A percentile compares a stretch with the other conserved stretches of the same genome.
Evolutionary conservation across 768 basidiomycete genomes (phyloP).

Genomic region (Tylopilus balloui): DNA sequence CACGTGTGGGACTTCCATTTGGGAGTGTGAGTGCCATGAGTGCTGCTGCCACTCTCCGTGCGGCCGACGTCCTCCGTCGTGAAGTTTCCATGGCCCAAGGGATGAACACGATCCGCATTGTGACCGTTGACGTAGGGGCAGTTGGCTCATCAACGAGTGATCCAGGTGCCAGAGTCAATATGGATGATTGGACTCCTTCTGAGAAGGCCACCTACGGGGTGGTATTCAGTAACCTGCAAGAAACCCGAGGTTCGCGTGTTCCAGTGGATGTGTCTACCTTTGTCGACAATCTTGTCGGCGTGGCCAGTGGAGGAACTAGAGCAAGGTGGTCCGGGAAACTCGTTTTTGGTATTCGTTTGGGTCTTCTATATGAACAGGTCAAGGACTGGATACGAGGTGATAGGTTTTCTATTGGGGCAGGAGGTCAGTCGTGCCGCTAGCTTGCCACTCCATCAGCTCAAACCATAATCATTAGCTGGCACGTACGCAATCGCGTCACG

Average conservation of each 20-base stretch:
- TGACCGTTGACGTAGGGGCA: constrained; percentile 70
- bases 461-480: constrained; percentile 42
- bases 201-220: constrained; percentile 71
- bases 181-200: constrained; percentile 69
- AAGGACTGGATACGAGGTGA: constrained; percentile 62
- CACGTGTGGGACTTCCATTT: constrained; percentile 72
- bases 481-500: constrained; percentile 69
- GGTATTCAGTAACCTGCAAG: constrained; percentile 53
- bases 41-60: constrained; percentile 67
- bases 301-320: constrained; percentile 54
- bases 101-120: constrained; percentile 50
- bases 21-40: constrained; percentile 65
- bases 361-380: constrained; percentile 36
- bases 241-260: constrained; percentile 41
- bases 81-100: constrained; percentile 68
- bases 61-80: constrained; percentile 65
- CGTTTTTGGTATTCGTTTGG: constrained; percentile 43
- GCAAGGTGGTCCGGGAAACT: constrained; percentile 35
- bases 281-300: constrained; percentile 52
- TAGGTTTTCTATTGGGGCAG: constrained; percentile 70
- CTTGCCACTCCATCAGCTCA: background rate
- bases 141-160: constrained; percentile 31
- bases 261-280: constrained; percentile 57
- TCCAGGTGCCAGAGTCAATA: constrained; percentile 42
- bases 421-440: constrained; percentile 47